Evolutionary conservation across 371 early-diverging fungal genomes (phyloP).

Genomic region (Funneliformis caledonium): DNA sequence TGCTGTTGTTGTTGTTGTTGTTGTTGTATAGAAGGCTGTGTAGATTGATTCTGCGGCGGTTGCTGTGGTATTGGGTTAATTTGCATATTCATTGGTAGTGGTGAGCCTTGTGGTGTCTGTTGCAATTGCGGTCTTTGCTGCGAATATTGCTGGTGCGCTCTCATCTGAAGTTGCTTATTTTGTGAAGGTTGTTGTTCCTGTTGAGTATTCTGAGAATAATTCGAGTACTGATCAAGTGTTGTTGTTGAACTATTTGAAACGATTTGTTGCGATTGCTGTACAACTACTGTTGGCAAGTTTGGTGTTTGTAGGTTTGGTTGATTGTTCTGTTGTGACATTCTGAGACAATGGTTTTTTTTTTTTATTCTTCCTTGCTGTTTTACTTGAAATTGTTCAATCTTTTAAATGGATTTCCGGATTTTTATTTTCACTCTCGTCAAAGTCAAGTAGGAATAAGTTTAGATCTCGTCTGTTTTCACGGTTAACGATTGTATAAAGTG

Average conservation of each 20-base stretch:
- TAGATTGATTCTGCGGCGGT: neutral
- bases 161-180: neutral
- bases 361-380: too few species aligned
- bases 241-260: neutral
- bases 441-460: too few species aligned
- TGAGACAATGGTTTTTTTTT: neutral
- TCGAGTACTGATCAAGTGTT: neutral
- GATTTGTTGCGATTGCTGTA: neutral
- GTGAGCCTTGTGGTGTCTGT: neutral
- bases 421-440: too few species aligned
- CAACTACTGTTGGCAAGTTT: neutral
- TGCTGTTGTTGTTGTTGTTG: neutral
- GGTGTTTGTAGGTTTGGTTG: neutral
- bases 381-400: too few species aligned
- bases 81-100: too few species aligned
- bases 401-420: too few species aligned
- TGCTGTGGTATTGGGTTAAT: neutral
- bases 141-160: neutral
- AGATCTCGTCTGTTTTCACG: too few species aligned
- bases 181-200: neutral
- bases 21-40: neutral
- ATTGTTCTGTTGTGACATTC: slow-evolving; percentile 10
- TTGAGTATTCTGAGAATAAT: neutral
- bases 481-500: neutral
- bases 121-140: neutral